phyloP scores from a whole-genome alignment of 192 early-diverging fungal genomes.

The Podila horticola region DNA sequence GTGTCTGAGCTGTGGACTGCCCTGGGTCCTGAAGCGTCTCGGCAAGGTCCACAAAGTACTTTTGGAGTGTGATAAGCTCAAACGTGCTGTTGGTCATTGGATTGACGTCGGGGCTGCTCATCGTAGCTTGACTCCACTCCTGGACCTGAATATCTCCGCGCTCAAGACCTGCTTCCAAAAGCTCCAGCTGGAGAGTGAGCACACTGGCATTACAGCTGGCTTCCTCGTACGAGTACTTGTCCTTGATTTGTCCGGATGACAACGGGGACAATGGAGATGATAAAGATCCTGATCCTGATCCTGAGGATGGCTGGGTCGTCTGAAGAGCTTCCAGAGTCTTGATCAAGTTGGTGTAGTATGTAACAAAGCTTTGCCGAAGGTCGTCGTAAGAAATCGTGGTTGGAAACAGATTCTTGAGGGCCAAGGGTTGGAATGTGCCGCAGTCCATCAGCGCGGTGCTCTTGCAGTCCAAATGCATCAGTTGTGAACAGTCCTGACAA shows the following conservation, averaged over 20 bases:
- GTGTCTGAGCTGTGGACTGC: background rate
- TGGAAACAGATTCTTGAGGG: constrained; percentile 40
- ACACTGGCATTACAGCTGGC: constrained; percentile 36
- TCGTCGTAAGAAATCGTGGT: constrained; percentile 40
- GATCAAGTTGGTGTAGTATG: constrained; percentile 36
- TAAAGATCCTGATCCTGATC: constrained; percentile 20
- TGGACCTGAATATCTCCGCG: constrained; percentile 26
- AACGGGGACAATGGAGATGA: background rate
- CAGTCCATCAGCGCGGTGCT: constrained; percentile 5
- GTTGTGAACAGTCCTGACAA: constrained; percentile 58
- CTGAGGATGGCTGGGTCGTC: constrained; percentile 45
- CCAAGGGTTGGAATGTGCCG: background rate
- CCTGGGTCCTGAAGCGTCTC: background rate
- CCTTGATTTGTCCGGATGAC: constrained; percentile 1
- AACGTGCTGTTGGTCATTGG: constrained; percentile 33
- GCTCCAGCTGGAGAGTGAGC: constrained; percentile 25
- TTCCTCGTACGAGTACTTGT: constrained; percentile 41
- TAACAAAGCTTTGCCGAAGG: constrained; percentile 47
- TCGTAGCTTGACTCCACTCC: constrained; percentile 20
- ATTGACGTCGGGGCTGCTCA: background rate
- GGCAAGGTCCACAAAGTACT: constrained; percentile 26
- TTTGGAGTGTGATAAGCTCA: constrained; percentile 28
- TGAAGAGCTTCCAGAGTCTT: constrained; percentile 27
- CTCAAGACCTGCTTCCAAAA: constrained; percentile 29
- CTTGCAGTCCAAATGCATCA: constrained; percentile 59